Evolutionary conservation across 495 filamentous ascomycete species (phyloP).

Genomic region (Amphirosellinia nigrospora): DNA sequence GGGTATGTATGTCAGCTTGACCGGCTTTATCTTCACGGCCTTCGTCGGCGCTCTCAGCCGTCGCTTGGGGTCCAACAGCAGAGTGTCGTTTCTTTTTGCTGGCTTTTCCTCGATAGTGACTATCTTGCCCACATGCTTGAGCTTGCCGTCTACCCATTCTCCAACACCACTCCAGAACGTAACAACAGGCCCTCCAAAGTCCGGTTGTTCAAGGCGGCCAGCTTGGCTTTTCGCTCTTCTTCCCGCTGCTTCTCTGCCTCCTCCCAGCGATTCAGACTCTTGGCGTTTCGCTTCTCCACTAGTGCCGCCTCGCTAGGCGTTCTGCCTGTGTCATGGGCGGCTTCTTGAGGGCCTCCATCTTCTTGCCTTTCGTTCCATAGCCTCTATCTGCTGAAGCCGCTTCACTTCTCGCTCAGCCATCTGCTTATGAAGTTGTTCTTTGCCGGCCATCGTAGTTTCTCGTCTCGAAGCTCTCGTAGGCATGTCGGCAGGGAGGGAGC

Average conservation of each 20-base stretch:
- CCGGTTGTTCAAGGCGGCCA: slow-evolving; percentile 83
- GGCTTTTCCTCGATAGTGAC: slow-evolving; percentile 64
- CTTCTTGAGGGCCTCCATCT: slow-evolving; percentile 73
- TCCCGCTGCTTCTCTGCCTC: slow-evolving; percentile 84
- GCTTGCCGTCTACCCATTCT: slow-evolving; percentile 69
- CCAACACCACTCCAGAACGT: slow-evolving; percentile 92
- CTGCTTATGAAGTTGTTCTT: slow-evolving; percentile 79
- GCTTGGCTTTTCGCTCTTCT: slow-evolving; percentile 78
- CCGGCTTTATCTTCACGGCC: slow-evolving; percentile 41
- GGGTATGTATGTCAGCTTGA: slow-evolving; percentile 29
- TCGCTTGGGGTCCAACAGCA: slow-evolving; percentile 30
- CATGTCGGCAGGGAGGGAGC: slow-evolving; percentile 77
- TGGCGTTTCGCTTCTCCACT: slow-evolving; percentile 82
- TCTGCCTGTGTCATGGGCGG: slow-evolving; percentile 90
- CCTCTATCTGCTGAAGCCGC: slow-evolving; percentile 75
- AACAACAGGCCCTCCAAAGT: slow-evolving; percentile 89
- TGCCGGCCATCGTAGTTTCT: slow-evolving; percentile 81
- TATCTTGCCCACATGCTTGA: slow-evolving; percentile 74
- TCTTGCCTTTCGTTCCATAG: slow-evolving; percentile 86
- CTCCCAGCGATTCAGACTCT: slow-evolving; percentile 94
- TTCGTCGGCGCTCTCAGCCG: slow-evolving; percentile 36
- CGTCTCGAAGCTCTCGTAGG: slow-evolving; percentile 84
- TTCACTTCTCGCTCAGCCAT: slow-evolving; percentile 83
- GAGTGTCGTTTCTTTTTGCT: slow-evolving; percentile 54
- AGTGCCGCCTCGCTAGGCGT: slow-evolving; percentile 82